Conservation (phyloP, 192 early-diverging fungal species). For the Coemansia brasiliensis region DNA sequence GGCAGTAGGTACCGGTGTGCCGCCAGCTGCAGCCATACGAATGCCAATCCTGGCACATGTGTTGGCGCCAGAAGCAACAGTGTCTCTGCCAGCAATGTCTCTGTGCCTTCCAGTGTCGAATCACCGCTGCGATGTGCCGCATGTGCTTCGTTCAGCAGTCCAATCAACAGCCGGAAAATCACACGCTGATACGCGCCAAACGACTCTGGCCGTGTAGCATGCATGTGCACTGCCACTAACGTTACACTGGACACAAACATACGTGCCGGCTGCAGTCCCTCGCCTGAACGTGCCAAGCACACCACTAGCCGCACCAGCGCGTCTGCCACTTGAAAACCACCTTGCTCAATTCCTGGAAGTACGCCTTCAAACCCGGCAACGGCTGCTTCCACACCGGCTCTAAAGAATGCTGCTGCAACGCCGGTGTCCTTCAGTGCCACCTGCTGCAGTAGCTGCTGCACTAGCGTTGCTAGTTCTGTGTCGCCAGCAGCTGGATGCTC, state of each 20-base stretch:
- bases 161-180: slow-evolving; percentile 86
- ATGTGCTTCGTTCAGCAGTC: slow-evolving; percentile 76
- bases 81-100: slow-evolving; percentile 52
- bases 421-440: slow-evolving; percentile 75
- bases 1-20: slow-evolving; percentile 94
- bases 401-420: slow-evolving; percentile 85
- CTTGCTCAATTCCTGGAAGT: slow-evolving; percentile 23
- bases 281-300: slow-evolving; percentile 72
- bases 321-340: slow-evolving; percentile 81
- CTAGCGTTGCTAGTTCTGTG: slow-evolving; percentile 45
- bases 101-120: slow-evolving; percentile 8
- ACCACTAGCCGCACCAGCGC: slow-evolving; percentile 90
- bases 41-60: slow-evolving; percentile 89
- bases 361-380: slow-evolving; percentile 73
- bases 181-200: slow-evolving; percentile 81
- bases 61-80: slow-evolving; percentile 83
- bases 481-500: slow-evolving; percentile 52
- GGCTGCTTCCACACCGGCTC: slow-evolving; percentile 82
- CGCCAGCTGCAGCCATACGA: slow-evolving; percentile 91
- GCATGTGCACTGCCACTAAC: slow-evolving; percentile 79
- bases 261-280: slow-evolving; percentile 66
- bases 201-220: slow-evolving; percentile 72
- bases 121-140: slow-evolving; percentile 24
- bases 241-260: slow-evolving; percentile 86
- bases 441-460: slow-evolving; percentile 69